Base-by-base conservation (phyloP, 2,329 filamentous ascomycete species). In the Pseudocercospora crystallina region DNA sequence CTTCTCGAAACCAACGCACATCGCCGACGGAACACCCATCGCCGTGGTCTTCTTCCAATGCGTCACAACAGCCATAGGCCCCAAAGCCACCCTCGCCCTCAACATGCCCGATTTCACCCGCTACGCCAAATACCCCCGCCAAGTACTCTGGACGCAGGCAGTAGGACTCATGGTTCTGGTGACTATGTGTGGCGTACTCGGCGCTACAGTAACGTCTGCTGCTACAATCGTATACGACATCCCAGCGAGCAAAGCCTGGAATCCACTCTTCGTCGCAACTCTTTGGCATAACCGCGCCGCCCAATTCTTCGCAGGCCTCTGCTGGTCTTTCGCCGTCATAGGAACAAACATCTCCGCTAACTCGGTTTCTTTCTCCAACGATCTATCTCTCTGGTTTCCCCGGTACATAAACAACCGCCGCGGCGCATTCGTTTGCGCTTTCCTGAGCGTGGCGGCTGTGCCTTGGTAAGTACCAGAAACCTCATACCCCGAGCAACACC, bases 131-230 rank as follows among this genome's bases (percentile, higher is more conserved):
- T 70, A 71, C 29, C 56, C 59, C 26, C 48, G 64, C 5, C 68
- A 53, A 10, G 53, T 70, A 45, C 67, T 70, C 2, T 74, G 72
- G 72, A 71, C 75, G 20, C 73, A 73, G 9, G 65, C 66, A 10
- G 65, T 66, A 2, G 63, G 73, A 51, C 65, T 78, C 44, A 73
- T 74, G 20, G 58, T 76, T 17, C 68, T 77, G 29, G 73, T 75
- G 56, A 77, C 73, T 5, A 63, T 73, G 53, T 76, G 68, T 60
- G 77, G 71, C 41, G 59, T 77, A 3, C 67, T 80, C 53, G 81
- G 81, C 30, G 81, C 83, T 56, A 73, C 81, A 14, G 77, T 79
- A n/a, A 78, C 80, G 0, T 77, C 75, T 0, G 79, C 80, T 5
- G 73, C 73, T 31, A 69, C 73, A 31, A 73, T 78, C 11, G 73